These are phyloP conservation scores for Albugo laibachii DNA, from an alignment of 352 stramenopile species.

Conservation along the genomic window DNA sequence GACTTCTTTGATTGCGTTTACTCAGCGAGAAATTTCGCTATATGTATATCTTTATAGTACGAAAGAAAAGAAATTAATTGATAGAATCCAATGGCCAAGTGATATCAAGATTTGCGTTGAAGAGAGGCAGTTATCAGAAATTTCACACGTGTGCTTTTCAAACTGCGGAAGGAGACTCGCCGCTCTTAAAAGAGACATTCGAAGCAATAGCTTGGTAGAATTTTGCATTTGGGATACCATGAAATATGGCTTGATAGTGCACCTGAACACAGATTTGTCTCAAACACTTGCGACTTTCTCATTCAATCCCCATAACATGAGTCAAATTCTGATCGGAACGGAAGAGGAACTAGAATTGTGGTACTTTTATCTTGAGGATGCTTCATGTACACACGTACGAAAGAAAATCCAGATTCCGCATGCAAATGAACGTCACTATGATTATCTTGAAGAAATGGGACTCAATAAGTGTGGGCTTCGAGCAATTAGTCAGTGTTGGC, in stretches of 20 bases:
- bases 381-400: slow-evolving; percentile 20
- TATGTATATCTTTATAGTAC: slow-evolving; percentile 46
- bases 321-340: slow-evolving; percentile 43
- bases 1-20: slow-evolving; percentile 29
- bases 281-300: slow-evolving; percentile 26
- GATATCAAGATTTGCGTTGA: not conserved
- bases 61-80: slow-evolving; percentile 10
- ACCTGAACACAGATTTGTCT: slow-evolving; percentile 1
- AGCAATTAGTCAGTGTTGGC: not conserved
- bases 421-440: slow-evolving; percentile 8
- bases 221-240: slow-evolving; percentile 24
- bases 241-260: slow-evolving; percentile 18
- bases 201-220: slow-evolving; percentile 30
- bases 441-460: not conserved
- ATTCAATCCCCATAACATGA: slow-evolving; percentile 38
- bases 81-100: not conserved
- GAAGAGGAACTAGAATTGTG: slow-evolving; percentile 41
- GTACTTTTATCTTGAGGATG: not conserved
- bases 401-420: slow-evolving; percentile 10
- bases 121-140: slow-evolving; percentile 23
- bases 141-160: slow-evolving; percentile 43
- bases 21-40: slow-evolving; percentile 22
- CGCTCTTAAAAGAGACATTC: not conserved
- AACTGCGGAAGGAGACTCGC: slow-evolving; percentile 18
- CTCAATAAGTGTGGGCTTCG: not conserved